Evolutionary conservation across 73 alveolate genomes (phyloP).

Genomic region (Tetrahymena elliotti): DNA sequence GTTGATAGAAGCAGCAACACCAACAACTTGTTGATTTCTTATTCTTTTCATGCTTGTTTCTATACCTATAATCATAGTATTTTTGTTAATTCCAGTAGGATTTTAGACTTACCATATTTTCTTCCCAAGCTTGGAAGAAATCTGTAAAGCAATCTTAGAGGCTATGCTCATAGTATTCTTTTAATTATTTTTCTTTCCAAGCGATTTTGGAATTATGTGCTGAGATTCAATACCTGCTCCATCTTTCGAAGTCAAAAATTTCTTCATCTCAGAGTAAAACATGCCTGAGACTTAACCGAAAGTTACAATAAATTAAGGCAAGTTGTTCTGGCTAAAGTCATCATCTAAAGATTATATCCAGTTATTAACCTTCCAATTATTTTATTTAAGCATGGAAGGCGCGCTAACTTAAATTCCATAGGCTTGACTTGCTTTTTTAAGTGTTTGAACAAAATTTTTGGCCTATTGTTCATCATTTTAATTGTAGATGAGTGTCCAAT

Average conservation of each 20-base stretch:
- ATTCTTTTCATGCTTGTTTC: constrained; percentile 37
- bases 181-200: too few species aligned
- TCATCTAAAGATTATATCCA: neutral
- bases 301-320: neutral
- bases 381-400: neutral
- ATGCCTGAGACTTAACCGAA: neutral
- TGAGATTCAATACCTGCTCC: neutral
- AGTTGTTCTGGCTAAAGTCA: neutral
- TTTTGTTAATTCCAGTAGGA: neutral
- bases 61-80: constrained; percentile 47
- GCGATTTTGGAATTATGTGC: neutral
- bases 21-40: constrained; percentile 8
- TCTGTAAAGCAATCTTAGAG: neutral
- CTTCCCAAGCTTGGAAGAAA: neutral
- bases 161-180: neutral
- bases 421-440: neutral
- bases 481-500: neutral
- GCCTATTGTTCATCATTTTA: neutral
- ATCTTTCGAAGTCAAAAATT: neutral
- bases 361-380: neutral
- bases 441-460: neutral
- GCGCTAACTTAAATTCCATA: neutral
- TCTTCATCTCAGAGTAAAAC: neutral
- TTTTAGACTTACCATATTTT: neutral
- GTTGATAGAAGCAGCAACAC: constrained; percentile 44